A percentile compares a stretch with the other conserved stretches of the same genome.
Evolutionary conservation across 2,329 filamentous ascomycete species (phyloP).

Genomic region (Aureobasidium leucospermi): DNA sequence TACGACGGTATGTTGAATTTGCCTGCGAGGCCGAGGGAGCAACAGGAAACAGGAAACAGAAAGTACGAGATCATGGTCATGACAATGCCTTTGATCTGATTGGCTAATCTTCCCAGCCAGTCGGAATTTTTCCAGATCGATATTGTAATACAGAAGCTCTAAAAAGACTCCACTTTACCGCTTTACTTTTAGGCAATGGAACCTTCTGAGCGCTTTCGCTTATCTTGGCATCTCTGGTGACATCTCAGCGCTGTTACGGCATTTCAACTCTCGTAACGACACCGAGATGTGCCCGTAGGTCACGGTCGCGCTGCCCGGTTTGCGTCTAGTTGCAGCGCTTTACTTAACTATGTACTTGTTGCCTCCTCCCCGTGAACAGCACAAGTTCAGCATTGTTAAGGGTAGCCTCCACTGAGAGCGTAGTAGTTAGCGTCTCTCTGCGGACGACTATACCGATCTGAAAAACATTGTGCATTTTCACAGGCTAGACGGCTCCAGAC

Average conservation of each 20-base stretch:
- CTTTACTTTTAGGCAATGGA: constrained; percentile 5
- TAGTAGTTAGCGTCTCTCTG: too few species aligned
- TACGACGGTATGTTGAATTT: neutral
- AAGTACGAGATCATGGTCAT: constrained; percentile 7
- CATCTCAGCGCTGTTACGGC: neutral
- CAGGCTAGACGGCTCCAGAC: too few species aligned
- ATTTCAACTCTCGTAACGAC: neutral
- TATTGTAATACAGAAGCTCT: too few species aligned
- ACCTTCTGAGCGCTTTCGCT: constrained; percentile 7
- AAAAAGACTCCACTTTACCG: neutral
- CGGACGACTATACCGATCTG: too few species aligned
- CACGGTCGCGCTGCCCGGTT: neutral
- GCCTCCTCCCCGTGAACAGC: too few species aligned
- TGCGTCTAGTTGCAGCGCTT: neutral
- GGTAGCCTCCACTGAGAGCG: too few species aligned
- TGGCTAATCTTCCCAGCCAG: neutral
- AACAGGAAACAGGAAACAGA: constrained; percentile 2
- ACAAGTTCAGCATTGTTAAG: too few species aligned
- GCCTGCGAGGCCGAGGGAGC: neutral
- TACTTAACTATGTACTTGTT: neutral
- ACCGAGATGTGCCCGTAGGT: neutral
- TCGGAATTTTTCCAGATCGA: too few species aligned
- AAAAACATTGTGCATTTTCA: too few species aligned
- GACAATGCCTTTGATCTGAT: neutral
- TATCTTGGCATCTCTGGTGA: neutral